Evolutionary conservation across 2,329 filamentous ascomycete genomes (phyloP), one percentile per base, ranked within the genome.

Genomic region (Neofusicoccum ribis): DNA sequence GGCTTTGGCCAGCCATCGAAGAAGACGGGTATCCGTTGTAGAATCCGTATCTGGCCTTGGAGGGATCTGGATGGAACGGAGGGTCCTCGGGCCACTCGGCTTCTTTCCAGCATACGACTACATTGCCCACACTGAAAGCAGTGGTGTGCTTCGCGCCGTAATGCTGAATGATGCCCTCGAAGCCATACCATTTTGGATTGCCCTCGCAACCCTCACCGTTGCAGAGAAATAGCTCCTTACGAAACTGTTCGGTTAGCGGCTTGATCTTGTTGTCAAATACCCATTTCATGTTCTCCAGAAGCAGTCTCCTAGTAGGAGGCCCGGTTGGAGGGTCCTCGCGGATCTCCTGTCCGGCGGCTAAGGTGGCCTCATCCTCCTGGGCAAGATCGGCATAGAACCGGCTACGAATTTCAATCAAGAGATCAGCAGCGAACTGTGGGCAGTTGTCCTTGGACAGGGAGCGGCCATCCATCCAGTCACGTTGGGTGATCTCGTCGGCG

Each of bases 221-320:
- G 79, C 91, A 95, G 65, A 91, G 83, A 75, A 95, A 95, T 9
- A 93, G 78, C 64, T 93, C 90, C 71, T 88, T 90, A 69, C 87
- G 83, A 70, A 84, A 83, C 51, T 81, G 78, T 67, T 92, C 89
- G 2, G 89, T 91, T 63, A 87, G 78, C 27, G 87, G 86, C 72
- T 88, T 91, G 73, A 95, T 83, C 74, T 92, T 93, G 69, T 86
- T 86, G 71, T 93, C 91, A 74, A 91, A 93, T 36, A 93, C 81
- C 87, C 89, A 94, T 76, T 91, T 93, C 91, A 95, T 93, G 72
- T 93, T 92, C 73, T 94, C 91, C 69, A 95, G 78, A 1, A 89
- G 90, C 61, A 94, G 80, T 72, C 84, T 88, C 73, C 86, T 83
- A 31, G 83, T 86, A 70, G 82, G 85, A 6, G 85, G 82, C 0